Evolutionary conservation across 345 rosid genomes (phyloP).

Genomic region (Camelina hispida): DNA sequence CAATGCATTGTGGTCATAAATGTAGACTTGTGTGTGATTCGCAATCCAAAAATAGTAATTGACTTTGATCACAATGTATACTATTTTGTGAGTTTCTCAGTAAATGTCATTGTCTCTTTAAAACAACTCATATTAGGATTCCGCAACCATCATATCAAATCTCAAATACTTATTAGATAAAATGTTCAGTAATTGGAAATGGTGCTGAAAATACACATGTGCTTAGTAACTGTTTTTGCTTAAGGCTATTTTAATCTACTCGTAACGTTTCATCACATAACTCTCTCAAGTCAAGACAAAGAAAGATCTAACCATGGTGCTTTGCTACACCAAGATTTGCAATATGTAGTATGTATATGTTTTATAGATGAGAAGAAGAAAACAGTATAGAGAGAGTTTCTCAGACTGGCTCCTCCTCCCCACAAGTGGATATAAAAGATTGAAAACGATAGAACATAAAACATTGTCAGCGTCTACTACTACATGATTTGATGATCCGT

Average conservation of each 20-base stretch:
- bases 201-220: background rate
- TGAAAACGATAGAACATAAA: slow-evolving; percentile 31
- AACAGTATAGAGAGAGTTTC: too few species aligned
- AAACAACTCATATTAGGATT: background rate
- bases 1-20: background rate
- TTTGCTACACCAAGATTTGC: background rate
- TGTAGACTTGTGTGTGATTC: background rate
- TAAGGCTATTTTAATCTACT: background rate
- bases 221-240: background rate
- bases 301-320: background rate
- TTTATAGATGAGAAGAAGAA: background rate
- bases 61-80: background rate
- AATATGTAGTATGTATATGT: background rate
- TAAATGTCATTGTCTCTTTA: background rate
- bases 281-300: too few species aligned
- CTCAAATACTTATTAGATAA: background rate
- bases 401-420: background rate
- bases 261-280: background rate
- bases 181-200: background rate
- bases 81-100: background rate
- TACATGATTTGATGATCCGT: slow-evolving; percentile 18
- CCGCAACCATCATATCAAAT: background rate
- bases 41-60: background rate
- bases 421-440: slow-evolving; percentile 24
- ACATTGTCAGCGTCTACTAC: slow-evolving; percentile 32